Base-by-base conservation (phyloP, 805 yeast species). In the Saturnispora dispora region DNA sequence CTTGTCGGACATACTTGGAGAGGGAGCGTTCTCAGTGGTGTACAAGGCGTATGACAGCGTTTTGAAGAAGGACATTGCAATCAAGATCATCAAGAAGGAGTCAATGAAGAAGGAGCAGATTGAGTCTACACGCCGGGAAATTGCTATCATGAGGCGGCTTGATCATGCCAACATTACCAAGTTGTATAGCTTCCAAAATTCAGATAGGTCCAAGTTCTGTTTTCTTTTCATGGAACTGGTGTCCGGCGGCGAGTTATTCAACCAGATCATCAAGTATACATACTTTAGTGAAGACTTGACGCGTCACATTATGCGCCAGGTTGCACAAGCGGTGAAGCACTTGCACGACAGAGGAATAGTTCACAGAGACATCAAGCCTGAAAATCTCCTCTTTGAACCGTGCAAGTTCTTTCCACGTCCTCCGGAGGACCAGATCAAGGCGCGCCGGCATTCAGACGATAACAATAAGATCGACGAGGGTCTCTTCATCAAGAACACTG, bases 11-110 rank as follows among this genome's bases (percentile, higher is more conserved):
- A 63, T 65, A 53, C 69, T 85, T 17, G 91, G 93, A 0, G 90
- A 85, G 62, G 98, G 98, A 8, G 97, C 97, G 0, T 90, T 91
- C 63, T 87, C 96, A 3, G 75, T 78, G 11, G 98, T 91, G 4
- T 87, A 81, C 70, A 81, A 77, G 62, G 95, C 95, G 0, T 62
- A 71, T 15, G 82, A 83, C 58, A 56, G 67, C 3, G 57, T 57
- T 10, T 63, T 72, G 5, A 64, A 75, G 46, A 66, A 68, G 36
- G 53, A 58, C 7, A 82, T 87, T 15, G 96, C 96, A 11, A 78
- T 88, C 60, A 88, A 88, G 61, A 77, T 86, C 53, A 85, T 88
- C 44, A 75, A 78, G 58, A 88, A 88, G 63, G 66, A 68, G 44
- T 73, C 75, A 49, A 70, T 83, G 73, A 70, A 73, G 48, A 52